Evolutionary conservation across 805 yeast species (phyloP), one percentile per base, ranked within the genome.

Genomic region (Saturnispora quitensis): DNA sequence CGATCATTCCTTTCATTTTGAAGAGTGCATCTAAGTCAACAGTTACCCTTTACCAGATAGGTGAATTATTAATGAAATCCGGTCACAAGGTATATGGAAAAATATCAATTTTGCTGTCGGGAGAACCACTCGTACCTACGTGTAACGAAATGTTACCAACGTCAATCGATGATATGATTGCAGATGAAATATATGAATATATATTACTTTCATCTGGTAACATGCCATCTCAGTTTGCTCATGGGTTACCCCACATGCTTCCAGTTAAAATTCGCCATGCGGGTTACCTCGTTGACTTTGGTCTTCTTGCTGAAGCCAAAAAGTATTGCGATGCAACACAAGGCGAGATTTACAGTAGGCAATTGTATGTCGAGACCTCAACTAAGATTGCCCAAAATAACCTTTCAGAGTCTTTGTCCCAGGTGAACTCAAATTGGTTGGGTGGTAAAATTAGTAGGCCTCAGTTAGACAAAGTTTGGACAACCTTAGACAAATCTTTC

Each of bases 401-500:
- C 7, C 65, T 81, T 55, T 62, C 70, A 38, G 73, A 72, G 53
- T 73, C 82, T 57, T 60, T 80, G 24, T 71, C 78, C 6, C 78
- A 74, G 25, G 59, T 71, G 4, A 63, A 61, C 22, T 76, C 78
- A 31, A 76, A 89, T 4, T 90, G 97, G 97, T 77, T 89, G 56
- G 84, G 87, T 13, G 81, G 82, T 60, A 64, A 61, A 44, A 50
- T 66, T 17, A 62, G 64, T 12, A 62, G 63, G 40, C 64, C 68
- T 1, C 62, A 62, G 22, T 43, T 64, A 20, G 95, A 89, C 58
- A 84, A 80, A 62, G 83, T 89, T 50, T 88, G 96, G 96, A 91
- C 93, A 10, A 90, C 85, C 43, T 67, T 88, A 44, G 96, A 88
- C 64, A 88, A 88, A 63, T 79, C 86, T 5, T 80, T 85, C 61